Conservation (phyloP, 441 rosid genomes). For the Croton setiger region DNA sequence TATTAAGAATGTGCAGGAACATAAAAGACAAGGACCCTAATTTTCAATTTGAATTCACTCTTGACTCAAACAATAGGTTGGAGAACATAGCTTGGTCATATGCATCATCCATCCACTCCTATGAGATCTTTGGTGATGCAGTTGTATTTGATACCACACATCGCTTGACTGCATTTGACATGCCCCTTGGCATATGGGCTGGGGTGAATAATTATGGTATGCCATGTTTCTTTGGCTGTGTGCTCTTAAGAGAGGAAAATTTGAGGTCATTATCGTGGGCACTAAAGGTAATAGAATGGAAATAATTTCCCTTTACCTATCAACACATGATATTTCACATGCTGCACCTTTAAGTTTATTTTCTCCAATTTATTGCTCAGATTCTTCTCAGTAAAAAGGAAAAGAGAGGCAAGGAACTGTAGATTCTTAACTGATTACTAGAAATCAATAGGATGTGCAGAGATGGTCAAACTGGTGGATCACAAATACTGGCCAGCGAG, state of each 20-base stretch:
- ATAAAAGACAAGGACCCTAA: conserved; percentile 89
- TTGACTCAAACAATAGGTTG: conserved; percentile 63
- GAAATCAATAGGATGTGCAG: conserved; percentile 13
- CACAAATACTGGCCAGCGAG: not conserved
- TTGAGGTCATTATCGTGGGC: conserved; percentile 89
- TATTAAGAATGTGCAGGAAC: conserved; percentile 83
- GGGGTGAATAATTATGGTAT: conserved; percentile 93
- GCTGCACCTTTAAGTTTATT: conserved; percentile 5
- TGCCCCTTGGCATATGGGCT: conserved; percentile 96
- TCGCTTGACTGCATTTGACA: conserved; percentile 80
- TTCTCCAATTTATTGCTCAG: conserved; percentile 1
- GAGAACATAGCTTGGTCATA: conserved; percentile 98
- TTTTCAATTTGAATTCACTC: conserved; percentile 74
- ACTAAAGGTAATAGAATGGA: conserved; percentile 59
- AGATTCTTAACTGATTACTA: conserved; percentile 7
- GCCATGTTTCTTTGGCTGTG: conserved; percentile 97
- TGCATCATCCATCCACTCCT: conserved; percentile 81
- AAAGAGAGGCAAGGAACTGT: not conserved
- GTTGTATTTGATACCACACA: conserved; percentile 95
- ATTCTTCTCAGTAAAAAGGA: conserved; percentile 5
- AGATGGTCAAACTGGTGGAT: not conserved
- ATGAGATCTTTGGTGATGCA: conserved; percentile 91
- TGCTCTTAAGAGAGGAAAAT: conserved; percentile 78
- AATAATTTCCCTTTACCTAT: conserved; percentile 7
- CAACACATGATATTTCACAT: conserved; percentile 5